Percentiles rank a stretch among this genome's conserved stretches.
Evolutionary conservation across 2,329 filamentous ascomycete species (phyloP).

Genomic region (Mollisia scopiformis): DNA sequence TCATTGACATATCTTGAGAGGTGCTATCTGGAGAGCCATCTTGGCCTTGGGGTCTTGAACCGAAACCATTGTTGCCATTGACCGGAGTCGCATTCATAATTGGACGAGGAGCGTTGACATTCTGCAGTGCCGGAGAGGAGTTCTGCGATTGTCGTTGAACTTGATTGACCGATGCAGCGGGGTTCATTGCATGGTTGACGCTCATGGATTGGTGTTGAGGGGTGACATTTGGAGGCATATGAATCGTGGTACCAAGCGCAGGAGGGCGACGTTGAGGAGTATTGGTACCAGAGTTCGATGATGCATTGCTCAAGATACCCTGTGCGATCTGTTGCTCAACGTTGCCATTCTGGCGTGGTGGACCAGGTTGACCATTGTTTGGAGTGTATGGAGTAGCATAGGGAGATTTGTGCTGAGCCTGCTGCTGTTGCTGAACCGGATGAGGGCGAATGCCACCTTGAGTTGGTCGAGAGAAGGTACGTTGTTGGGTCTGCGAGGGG

Average conservation of each 20-base stretch:
- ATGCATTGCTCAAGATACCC: constrained; percentile 35
- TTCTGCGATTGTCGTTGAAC: constrained; percentile 34
- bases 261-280: constrained; percentile 37
- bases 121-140: constrained; percentile 33
- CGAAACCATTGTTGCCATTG: constrained; percentile 25
- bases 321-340: constrained; percentile 38
- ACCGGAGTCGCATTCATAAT: constrained; percentile 32
- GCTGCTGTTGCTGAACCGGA: constrained; percentile 21
- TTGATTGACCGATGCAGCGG: constrained; percentile 25
- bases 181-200: constrained; percentile 35
- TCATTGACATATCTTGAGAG: constrained; percentile 37
- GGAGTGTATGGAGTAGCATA: constrained; percentile 35
- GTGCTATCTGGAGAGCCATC: constrained; percentile 28
- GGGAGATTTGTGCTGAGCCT: constrained; percentile 33
- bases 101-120: constrained; percentile 25
- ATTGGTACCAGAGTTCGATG: constrained; percentile 25
- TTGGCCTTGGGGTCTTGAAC: constrained; percentile 19
- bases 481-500: constrained; percentile 25
- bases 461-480: constrained; percentile 27
- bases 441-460: constrained; percentile 31
- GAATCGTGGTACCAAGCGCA: constrained; percentile 35
- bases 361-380: constrained; percentile 26
- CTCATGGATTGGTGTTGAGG: constrained; percentile 33
- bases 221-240: constrained; percentile 33
- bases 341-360: constrained; percentile 29